Conservation (phyloP, 352 stramenopile species). For the Blastocystis hominis region DNA sequence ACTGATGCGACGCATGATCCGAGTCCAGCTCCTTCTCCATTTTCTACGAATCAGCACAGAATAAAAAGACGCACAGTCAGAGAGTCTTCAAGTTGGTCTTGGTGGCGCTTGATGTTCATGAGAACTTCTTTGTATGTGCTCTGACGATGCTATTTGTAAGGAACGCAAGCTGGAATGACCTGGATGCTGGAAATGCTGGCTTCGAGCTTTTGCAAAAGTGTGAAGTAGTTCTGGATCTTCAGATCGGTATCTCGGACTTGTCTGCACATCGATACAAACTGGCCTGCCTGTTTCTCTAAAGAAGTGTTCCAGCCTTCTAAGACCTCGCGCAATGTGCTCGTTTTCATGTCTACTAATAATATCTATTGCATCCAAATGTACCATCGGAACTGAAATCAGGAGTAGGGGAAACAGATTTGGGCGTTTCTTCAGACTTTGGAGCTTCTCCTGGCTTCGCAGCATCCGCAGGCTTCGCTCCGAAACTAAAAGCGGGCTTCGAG, state of each 20-base stretch:
- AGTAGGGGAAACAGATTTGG: neutral
- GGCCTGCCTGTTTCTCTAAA: slow-evolving; percentile 8
- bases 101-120: slow-evolving; percentile 20
- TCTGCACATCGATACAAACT: neutral
- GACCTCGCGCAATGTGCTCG: neutral
- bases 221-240: neutral
- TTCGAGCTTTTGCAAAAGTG: neutral
- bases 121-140: neutral
- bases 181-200: neutral
- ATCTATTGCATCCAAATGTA: neutral
- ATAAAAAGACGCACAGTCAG: neutral
- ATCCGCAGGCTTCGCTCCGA: neutral
- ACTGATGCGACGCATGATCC: neutral
- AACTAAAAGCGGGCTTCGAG: neutral
- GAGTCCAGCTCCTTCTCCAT: slow-evolving; percentile 48
- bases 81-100: neutral
- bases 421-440: too few species aligned
- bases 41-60: neutral
- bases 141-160: neutral
- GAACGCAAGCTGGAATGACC: neutral
- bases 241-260: neutral
- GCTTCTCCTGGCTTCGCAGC: neutral
- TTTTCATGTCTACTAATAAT: slow-evolving; percentile 33
- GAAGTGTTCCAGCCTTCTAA: neutral
- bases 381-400: neutral